Evolutionary conservation across 1,284 basidiomycete genomes (phyloP), one percentile per base, ranked within the genome.

Genomic region (Ceratobasidium sp.): DNA sequence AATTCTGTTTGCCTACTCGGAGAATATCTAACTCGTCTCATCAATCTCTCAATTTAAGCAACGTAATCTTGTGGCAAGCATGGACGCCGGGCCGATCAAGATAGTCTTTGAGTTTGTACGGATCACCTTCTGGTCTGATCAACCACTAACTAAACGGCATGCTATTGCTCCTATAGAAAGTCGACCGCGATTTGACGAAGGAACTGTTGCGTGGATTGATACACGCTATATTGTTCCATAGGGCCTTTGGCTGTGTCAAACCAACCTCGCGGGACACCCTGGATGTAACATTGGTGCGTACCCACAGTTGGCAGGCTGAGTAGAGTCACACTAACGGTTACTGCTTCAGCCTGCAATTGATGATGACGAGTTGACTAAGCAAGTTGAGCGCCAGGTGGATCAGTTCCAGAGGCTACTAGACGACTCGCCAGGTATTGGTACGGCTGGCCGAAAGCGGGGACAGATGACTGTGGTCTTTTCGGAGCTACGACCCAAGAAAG

Each of bases 161-260:
- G 25, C 6, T 13, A 22, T 31, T 71, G 4, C 8, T 32, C 65
- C 72, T 71, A 25, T 72, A 92, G 91, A 81, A 86, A 60, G 81
- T 92, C 55, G 91, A 92, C 77, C 85, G 91, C 27, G 82, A 82
- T 65, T 86, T 84, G 12, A 84, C 86, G 34, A 88, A 86, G 76
- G 90, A 92, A 73, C 88, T 88, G 34, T 82, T 92, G 5, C 83
- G 82, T 65, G 90, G 85, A 1, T 80, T 91, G 54, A 81, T 92
- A 32, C 91, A 92, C 74, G 82, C 89, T 0, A 87, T 92, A 56
- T 79, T 92, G 15, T 92, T 92, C 76, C 91, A 92, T 75, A 83
- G 91, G 17, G 80, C 91, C 29, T 90, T 92, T 76, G 91, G 90
- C 6, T 87, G 84, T 0, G 84, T 92, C 49, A 90, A 88, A 73